These are phyloP conservation scores for Andrographis paniculata DNA, from an alignment of 305 asterid species.

Conservation along the genomic window DNA sequence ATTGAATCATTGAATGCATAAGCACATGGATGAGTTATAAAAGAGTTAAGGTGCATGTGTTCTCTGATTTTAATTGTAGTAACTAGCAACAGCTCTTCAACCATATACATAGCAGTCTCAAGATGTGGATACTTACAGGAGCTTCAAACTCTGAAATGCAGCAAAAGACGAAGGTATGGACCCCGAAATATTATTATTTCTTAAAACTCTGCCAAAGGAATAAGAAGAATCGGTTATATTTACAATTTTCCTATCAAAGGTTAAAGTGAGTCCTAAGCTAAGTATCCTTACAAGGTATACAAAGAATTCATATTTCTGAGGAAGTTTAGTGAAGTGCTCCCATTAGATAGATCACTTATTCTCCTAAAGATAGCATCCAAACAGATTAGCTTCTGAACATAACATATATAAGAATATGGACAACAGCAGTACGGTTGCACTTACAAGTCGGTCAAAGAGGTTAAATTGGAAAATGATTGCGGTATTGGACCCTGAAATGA, in stretches of 20 bases:
- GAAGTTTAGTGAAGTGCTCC: conserved; percentile 68
- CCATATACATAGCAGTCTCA: not conserved
- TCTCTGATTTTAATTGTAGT: not conserved
- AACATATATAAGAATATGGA: not conserved
- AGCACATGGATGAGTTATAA: not conserved
- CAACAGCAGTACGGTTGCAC: conserved; percentile 9
- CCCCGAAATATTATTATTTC: conserved; percentile 79
- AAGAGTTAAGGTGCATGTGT: not conserved
- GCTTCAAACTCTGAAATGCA: conserved; percentile 27
- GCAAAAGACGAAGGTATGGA: conserved; percentile 35
- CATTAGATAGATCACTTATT: conserved; percentile 53
- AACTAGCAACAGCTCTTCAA: not conserved
- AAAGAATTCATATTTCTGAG: conserved; percentile 43
- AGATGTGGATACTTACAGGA: conserved; percentile 34
- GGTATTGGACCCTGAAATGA: conserved; percentile 81
- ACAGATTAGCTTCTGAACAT: not conserved
- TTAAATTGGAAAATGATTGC: conserved; percentile 49
- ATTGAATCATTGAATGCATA: not conserved
- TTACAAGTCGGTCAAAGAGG: conserved; percentile 50
- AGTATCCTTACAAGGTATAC: conserved; percentile 47
- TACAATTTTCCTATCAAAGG: not conserved
- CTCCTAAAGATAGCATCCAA: conserved; percentile 37
- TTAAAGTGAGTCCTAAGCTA: not conserved
- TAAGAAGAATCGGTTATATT: not conserved
- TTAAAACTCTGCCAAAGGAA: conserved; percentile 44